Percentiles rank a stretch among this genome's conserved stretches.
These are phyloP conservation scores for Blastocystis sp. DNA, from an alignment of 352 stramenopile genomes.

Conservation along the genomic window DNA sequence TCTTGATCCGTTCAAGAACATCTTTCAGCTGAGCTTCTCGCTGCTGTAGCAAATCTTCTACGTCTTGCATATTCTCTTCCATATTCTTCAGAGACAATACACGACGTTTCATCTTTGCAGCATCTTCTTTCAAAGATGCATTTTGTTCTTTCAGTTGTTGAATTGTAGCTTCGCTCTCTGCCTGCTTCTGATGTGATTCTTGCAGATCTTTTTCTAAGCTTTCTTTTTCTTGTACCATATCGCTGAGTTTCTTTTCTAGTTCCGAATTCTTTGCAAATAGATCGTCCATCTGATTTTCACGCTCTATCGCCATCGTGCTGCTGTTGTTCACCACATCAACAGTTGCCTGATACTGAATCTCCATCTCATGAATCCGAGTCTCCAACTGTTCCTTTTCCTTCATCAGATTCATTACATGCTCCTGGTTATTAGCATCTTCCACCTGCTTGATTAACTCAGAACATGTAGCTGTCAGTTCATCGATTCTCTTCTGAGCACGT, in stretches of 20 bases:
- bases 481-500: constrained; percentile 20
- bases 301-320: not conserved
- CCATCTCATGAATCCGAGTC: not conserved
- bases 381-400: constrained; percentile 26
- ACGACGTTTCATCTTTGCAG: constrained; percentile 14
- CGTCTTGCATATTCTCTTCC: constrained; percentile 48
- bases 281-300: constrained; percentile 20
- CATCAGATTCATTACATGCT: not conserved
- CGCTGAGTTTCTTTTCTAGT: not conserved
- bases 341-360: constrained; percentile 7
- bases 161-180: not conserved
- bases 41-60: constrained; percentile 48
- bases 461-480: constrained; percentile 17
- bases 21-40: constrained; percentile 25
- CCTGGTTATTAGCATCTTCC: constrained; percentile 38
- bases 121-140: not conserved
- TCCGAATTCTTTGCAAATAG: not conserved
- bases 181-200: not conserved
- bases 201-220: not conserved
- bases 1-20: constrained; percentile 44
- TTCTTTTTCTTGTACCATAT: constrained; percentile 12
- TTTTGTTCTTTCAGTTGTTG: not conserved
- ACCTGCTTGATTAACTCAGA: constrained; percentile 1
- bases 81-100: constrained; percentile 52
- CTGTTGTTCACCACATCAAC: constrained; percentile 34